These are phyloP conservation scores for Globisporangium canariense DNA, from an alignment of 352 stramenopile genomes.

Conservation along the genomic window DNA sequence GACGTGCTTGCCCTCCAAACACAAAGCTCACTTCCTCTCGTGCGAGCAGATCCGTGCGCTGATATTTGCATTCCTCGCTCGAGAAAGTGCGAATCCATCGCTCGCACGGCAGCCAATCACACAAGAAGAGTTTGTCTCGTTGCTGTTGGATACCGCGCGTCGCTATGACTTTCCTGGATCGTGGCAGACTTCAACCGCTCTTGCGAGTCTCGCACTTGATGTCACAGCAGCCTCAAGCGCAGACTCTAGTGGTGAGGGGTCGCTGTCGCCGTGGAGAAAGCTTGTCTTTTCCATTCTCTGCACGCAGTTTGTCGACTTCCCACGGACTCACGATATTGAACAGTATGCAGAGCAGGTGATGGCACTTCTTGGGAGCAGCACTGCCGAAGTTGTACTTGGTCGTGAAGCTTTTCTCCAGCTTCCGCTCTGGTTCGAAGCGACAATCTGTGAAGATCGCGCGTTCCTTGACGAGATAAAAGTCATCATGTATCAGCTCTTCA, in stretches of 20 bases:
- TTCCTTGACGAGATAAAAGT: conserved; percentile 19
- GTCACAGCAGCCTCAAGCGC: conserved; percentile 4
- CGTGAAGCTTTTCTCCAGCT: conserved; percentile 27
- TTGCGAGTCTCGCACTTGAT: conserved; percentile 32
- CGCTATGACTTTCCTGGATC: conserved; percentile 29
- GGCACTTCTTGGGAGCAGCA: background rate
- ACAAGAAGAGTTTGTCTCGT: conserved; percentile 35
- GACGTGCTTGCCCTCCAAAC: conserved; percentile 4
- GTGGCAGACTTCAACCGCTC: conserved; percentile 31
- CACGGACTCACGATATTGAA: conserved; percentile 26
- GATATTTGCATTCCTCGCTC: conserved; percentile 1
- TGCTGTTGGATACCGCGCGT: conserved; percentile 29
- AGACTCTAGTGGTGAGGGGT: conserved; percentile 2
- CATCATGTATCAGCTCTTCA: conserved; percentile 40
- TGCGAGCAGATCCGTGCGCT: conserved; percentile 12
- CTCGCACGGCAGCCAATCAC: background rate
- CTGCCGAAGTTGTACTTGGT: conserved; percentile 15
- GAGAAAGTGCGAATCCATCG: background rate
- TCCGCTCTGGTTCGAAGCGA: conserved; percentile 42
- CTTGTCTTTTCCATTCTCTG: conserved; percentile 42
- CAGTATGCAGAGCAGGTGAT: conserved; percentile 7
- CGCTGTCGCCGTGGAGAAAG: conserved; percentile 29
- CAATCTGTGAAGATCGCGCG: background rate
- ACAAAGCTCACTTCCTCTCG: conserved; percentile 18
- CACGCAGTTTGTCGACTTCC: conserved; percentile 29